These are phyloP conservation scores for Fusarium tricinctum DNA, from an alignment of 2,329 filamentous ascomycete genomes.

Conservation along the genomic window DNA sequence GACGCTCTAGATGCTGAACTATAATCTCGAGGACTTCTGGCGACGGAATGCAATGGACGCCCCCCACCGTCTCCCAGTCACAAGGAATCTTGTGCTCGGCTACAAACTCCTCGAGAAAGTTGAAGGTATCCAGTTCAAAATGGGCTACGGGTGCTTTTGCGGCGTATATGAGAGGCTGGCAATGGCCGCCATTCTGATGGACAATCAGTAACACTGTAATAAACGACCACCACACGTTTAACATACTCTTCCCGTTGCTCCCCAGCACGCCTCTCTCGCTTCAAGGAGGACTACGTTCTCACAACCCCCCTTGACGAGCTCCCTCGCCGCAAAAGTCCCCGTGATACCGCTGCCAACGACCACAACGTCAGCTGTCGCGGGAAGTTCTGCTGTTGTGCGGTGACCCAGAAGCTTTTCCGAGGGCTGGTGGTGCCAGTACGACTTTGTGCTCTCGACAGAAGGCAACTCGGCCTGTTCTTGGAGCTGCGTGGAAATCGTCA, in stretches of 20 bases:
- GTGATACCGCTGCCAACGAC: slow-evolving; percentile 83
- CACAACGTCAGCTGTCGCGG: slow-evolving; percentile 74
- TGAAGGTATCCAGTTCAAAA: slow-evolving; percentile 80
- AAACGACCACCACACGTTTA: neutral
- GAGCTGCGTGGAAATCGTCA: slow-evolving; percentile 52
- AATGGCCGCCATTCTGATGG: slow-evolving; percentile 76
- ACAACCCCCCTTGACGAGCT: slow-evolving; percentile 64
- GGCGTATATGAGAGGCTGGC: slow-evolving; percentile 78
- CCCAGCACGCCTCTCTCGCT: slow-evolving; percentile 84
- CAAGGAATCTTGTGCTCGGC: slow-evolving; percentile 71
- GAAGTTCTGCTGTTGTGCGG: slow-evolving; percentile 74
- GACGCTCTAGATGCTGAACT: slow-evolving; percentile 62
- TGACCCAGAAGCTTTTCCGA: slow-evolving; percentile 76
- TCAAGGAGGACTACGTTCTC: slow-evolving; percentile 79
- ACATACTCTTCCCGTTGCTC: slow-evolving; percentile 83
- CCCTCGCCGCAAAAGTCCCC: slow-evolving; percentile 78
- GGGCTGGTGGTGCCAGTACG: slow-evolving; percentile 82
- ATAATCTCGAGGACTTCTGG: slow-evolving; percentile 67
- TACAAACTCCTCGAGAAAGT: slow-evolving; percentile 71
- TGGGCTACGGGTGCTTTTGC: slow-evolving; percentile 71
- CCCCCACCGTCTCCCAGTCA: slow-evolving; percentile 75
- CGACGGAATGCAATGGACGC: slow-evolving; percentile 75
- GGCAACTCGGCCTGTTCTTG: slow-evolving; percentile 69
- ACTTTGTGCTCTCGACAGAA: slow-evolving; percentile 69
- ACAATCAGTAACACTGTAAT: slow-evolving; percentile 9